Evolutionary conservation across 306 rosid genomes (phyloP).

Genomic region (Lithocarpus polystachyus): DNA sequence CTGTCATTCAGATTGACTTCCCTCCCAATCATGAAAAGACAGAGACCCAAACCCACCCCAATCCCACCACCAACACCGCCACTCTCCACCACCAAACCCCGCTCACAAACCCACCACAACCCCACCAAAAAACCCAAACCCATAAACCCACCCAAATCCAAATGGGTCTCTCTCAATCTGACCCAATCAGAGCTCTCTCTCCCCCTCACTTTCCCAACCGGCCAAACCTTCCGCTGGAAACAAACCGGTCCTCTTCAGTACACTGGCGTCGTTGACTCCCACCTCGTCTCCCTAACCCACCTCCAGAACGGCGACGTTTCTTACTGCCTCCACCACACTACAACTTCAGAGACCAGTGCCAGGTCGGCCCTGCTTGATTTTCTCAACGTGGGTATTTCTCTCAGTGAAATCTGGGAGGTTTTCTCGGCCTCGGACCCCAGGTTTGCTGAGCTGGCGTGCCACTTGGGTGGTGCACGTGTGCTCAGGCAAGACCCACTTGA

Average conservation of each 20-base stretch:
- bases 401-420: conserved; percentile 57
- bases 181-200: conserved; percentile 63
- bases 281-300: conserved; percentile 75
- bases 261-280: conserved; percentile 77
- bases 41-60: conserved; percentile 26
- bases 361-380: conserved; percentile 53
- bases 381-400: conserved; percentile 65
- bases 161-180: conserved; percentile 62
- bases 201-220: conserved; percentile 92
- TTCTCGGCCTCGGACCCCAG: conserved; percentile 65
- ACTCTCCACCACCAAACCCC: conserved; percentile 35
- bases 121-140: conserved; percentile 30
- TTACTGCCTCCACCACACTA: conserved; percentile 50
- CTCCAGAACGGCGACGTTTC: conserved; percentile 64
- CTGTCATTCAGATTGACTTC: not conserved
- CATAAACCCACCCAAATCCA: conserved; percentile 28
- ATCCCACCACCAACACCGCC: conserved; percentile 17
- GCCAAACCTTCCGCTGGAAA: conserved; percentile 94
- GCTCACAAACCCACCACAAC: conserved; percentile 39
- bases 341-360: conserved; percentile 27
- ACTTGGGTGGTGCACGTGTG: conserved; percentile 73
- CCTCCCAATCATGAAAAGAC: conserved; percentile 42
- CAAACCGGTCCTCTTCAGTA: conserved; percentile 62
- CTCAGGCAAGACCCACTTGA: conserved; percentile 91
- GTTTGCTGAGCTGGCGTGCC: conserved; percentile 56